phyloP scores from a whole-genome alignment of 257 asterid genomes.

The Nicotiana sylvestris region DNA sequence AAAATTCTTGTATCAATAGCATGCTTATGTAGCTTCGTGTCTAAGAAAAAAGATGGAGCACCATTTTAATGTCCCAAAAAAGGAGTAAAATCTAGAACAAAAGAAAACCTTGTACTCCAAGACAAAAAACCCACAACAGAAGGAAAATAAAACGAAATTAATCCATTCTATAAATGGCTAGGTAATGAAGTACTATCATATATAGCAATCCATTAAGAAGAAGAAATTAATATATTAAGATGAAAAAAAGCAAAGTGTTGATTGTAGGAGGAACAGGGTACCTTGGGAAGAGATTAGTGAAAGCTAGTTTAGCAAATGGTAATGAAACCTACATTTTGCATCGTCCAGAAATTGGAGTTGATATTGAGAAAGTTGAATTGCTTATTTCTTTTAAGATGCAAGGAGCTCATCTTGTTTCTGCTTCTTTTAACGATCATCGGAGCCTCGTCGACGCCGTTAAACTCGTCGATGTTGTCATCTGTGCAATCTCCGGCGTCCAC shows the following conservation, averaged over 20 bases:
- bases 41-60: background rate
- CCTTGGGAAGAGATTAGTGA: slow-evolving; percentile 63
- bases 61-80: background rate
- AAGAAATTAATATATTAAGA: background rate
- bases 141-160: background rate
- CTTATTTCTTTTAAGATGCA: slow-evolving; percentile 57
- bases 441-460: slow-evolving; percentile 76
- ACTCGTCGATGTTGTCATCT: slow-evolving; percentile 67
- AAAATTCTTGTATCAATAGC: background rate
- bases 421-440: slow-evolving; percentile 58
- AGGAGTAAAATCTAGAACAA: background rate
- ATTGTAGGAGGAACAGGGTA: slow-evolving; percentile 86
- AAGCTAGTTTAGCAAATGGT: slow-evolving; percentile 70
- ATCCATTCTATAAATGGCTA: background rate
- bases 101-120: background rate
- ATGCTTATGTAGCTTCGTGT: background rate
- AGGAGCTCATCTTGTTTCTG: slow-evolving; percentile 62
- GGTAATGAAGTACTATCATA: background rate
- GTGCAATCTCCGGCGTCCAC: slow-evolving; percentile 85
- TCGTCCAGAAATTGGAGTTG: slow-evolving; percentile 61
- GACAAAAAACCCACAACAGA: background rate
- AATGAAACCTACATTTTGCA: slow-evolving; percentile 61
- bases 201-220: background rate
- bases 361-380: slow-evolving; percentile 58
- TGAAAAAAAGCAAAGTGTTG: slow-evolving; percentile 64